phyloP scores from a whole-genome alignment of 352 stramenopile species.

The Pythium insidiosum region DNA sequence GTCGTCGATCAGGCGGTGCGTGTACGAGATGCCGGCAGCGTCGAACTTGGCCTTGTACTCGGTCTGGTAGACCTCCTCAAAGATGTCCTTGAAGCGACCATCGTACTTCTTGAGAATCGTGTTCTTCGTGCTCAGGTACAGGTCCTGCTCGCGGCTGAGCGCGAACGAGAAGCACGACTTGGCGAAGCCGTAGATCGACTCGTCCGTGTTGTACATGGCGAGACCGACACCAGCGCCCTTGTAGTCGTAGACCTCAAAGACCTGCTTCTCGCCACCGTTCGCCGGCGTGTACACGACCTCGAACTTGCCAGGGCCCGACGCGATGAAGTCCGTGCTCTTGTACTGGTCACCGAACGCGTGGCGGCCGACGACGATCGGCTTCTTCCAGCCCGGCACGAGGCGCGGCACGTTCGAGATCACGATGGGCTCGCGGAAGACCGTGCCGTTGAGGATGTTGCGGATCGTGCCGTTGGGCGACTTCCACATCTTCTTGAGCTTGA shows the following conservation, averaged over 20 bases:
- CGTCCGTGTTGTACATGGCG: conserved; percentile 88
- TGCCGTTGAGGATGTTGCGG: conserved; percentile 78
- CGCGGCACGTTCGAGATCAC: conserved; percentile 80
- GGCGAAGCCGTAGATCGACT: conserved; percentile 67
- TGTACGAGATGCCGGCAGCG: conserved; percentile 69
- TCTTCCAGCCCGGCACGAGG: conserved; percentile 80
- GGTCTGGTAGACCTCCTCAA: conserved; percentile 75
- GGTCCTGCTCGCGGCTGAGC: conserved; percentile 46
- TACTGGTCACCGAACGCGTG: conserved; percentile 89
- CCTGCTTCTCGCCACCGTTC: conserved; percentile 34
- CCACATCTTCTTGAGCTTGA: conserved; percentile 84
- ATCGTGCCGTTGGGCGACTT: conserved; percentile 79
- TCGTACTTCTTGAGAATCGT: conserved; percentile 88
- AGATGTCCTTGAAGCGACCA: conserved; percentile 86
- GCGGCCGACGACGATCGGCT: conserved; percentile 81
- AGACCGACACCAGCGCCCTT: conserved; percentile 59
- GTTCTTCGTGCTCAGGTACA: conserved; percentile 90
- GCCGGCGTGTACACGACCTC: conserved; percentile 68
- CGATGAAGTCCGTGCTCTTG: conserved; percentile 82
- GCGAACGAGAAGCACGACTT: conserved; percentile 58
- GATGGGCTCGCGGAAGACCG: conserved; percentile 88
- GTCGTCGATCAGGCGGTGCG: conserved; percentile 85
- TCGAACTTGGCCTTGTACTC: conserved; percentile 74
- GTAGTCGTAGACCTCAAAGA: conserved; percentile 79
- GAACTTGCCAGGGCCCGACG: conserved; percentile 59